Evolutionary conservation across 768 basidiomycete species (phyloP), one percentile per base, ranked within the genome.

Genomic region (Crepidotus variabilis): DNA sequence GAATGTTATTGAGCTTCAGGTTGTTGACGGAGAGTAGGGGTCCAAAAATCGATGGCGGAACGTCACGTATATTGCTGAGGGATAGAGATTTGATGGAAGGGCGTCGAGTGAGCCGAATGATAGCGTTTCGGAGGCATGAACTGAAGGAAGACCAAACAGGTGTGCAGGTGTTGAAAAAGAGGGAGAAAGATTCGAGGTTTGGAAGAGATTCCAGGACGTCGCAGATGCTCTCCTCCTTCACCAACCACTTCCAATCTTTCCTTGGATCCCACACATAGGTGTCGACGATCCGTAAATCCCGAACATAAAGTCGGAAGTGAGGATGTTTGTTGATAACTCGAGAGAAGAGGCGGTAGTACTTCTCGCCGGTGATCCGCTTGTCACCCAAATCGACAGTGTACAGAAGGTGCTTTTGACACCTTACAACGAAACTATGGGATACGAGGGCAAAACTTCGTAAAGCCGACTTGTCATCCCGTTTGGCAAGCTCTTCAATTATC

Each of bases 371-470:
- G 6, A 66, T 60, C 43, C 61, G 62, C n/a, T 54, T 50, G 58
- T 66, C 65, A 6, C 60, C 65, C 9, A 66, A 58, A 47, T 66
- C 60, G 57, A 66, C 57, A 24, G 58, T 63, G 54, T 58, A 63
- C 54, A 66, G 60, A 23, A 66, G 61, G 16, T 60, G 50, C 33
- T 57, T 57, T 52, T 61, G 63, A 55, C 58, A 60, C 14, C 51
- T 56, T 14, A 56, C 49, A 22, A 60, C 56, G 49, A 61, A 64
- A 28, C 35, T 36, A 28, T 56, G 54, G 1, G 56, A 60, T 1
- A 57, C 43, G 33, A 61, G 56, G 20, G 60, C 54, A 20, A 61
- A 49, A 35, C 46, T 57, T n/a, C 57, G 50, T 0, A 64, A 47
- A 0, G 63, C 54, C 9, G 35, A 49, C 28, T 60, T 64, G 56